Evolutionary conservation across 768 basidiomycete genomes (phyloP), one percentile per base, ranked within the genome.

Genomic region (Collybia nuda): DNA sequence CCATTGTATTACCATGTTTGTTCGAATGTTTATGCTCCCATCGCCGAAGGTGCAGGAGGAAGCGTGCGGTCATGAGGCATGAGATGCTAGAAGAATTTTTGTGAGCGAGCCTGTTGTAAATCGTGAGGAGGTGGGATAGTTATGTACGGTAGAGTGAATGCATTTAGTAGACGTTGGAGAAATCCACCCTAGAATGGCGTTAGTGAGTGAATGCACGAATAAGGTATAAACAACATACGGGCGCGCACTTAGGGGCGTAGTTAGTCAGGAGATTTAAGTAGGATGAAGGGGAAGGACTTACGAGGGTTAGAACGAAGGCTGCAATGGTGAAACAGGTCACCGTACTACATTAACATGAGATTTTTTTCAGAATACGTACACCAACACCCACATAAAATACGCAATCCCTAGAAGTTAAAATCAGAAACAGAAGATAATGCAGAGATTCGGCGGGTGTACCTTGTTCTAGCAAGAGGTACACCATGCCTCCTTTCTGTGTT

Each of bases 381-480:
- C 1, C 11, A 46, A 8, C 19, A 21, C 35, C 6, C 2, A 19
- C n/a, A 12, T 11, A 26, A 43, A 43, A 14, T 32, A 32, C 12
- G 32, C 32, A 11, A 32, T 32, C 14, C 32, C 32, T 32, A 32
- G 9, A 4, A 14, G 32, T 32, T 5, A 4, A 14, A 32, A 32
- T 32, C 32, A 11, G 6, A 5, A 5, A 2, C 9, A 32, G 32
- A 32, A 6, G 7, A 32, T 32, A 32, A 32, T 32, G 9, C 32
- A 32, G 14, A 2, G 14, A 14, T 32, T 14, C 32, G 9, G 14
- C 9, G 21, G 21, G 4, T 44, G 15, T n/a, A 63, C 65, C 65
- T 58, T 68, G 65, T 26, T 68, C 61, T 8, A 66, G 58, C 9
- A 66, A 26, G 4, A 67, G 38, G 39, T 57, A 60, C 36, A 62